These are phyloP conservation scores for Platismatia glauca DNA, from an alignment of 495 filamentous ascomycete species.

Conservation along the genomic window DNA sequence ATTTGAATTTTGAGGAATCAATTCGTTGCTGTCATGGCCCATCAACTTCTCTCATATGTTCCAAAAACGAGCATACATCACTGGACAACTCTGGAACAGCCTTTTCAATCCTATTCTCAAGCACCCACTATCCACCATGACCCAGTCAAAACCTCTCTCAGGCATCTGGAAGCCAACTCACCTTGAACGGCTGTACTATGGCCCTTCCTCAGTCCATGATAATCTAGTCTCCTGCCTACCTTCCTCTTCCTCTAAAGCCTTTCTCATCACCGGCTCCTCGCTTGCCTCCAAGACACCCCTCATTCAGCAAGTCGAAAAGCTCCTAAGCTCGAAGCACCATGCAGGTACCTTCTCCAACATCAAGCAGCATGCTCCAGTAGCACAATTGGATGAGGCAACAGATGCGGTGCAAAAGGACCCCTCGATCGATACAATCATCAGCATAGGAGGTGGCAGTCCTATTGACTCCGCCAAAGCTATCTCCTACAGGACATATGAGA, in stretches of 20 bases:
- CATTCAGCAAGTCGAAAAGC: slow-evolving; percentile 35
- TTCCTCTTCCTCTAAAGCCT: slow-evolving; percentile 35
- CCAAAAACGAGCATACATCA: neutral
- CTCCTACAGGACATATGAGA: slow-evolving; percentile 34
- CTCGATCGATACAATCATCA: slow-evolving; percentile 40
- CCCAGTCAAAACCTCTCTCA: slow-evolving; percentile 1
- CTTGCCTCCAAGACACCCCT: slow-evolving; percentile 38
- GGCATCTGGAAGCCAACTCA: slow-evolving; percentile 23
- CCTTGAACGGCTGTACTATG: slow-evolving; percentile 37
- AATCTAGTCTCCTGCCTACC: slow-evolving; percentile 35
- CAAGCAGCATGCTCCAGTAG: slow-evolving; percentile 39
- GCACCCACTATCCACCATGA: neutral
- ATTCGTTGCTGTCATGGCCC: too few relatives aligned
- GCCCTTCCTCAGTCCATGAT: slow-evolving; percentile 33
- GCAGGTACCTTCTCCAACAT: slow-evolving; percentile 40
- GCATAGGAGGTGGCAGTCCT: slow-evolving; percentile 40
- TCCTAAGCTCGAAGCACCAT: slow-evolving; percentile 33
- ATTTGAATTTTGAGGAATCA: too few relatives aligned
- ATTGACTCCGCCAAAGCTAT: slow-evolving; percentile 43
- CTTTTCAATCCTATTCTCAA: neutral
- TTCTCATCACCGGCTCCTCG: slow-evolving; percentile 42
- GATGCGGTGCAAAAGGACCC: slow-evolving; percentile 32
- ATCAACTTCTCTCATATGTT: neutral
- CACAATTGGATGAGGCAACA: slow-evolving; percentile 37
- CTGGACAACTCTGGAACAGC: neutral